Percentiles rank a stretch among this genome's conserved stretches.
Conservation (phyloP, 495 filamentous ascomycete species). For the Jackrogersella multiformis region DNA sequence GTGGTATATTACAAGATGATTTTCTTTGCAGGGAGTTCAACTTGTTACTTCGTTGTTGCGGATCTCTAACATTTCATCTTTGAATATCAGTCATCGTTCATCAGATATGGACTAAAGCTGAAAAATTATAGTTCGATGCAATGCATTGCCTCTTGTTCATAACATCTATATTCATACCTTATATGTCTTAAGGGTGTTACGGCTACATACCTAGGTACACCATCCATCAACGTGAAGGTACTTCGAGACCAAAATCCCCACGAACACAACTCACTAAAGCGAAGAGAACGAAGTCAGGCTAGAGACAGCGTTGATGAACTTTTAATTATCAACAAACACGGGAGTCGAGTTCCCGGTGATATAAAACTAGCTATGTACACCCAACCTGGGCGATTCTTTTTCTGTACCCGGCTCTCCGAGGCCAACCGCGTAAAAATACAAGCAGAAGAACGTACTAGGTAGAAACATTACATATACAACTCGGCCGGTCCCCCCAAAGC, state of each 20-base stretch:
- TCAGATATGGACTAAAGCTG: no score
- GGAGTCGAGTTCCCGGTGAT: not conserved
- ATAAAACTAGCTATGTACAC: conserved; percentile 30
- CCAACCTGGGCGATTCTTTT: not conserved
- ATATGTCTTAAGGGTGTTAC: no score
- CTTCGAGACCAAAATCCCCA: no score
- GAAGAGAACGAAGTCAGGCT: not conserved
- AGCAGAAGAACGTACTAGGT: conserved; percentile 25
- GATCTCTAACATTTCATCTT: not conserved
- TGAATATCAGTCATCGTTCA: not conserved
- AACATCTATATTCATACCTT: no score
- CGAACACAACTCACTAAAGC: not conserved
- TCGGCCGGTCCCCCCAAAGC: not conserved
- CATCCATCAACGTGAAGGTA: no score
- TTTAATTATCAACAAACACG: conserved; percentile 21
- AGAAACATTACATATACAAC: conserved; percentile 36
- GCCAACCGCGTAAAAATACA: conserved; percentile 32
- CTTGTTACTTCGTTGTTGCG: not conserved
- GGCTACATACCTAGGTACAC: no score
- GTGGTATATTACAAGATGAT: not conserved
- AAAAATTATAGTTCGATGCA: no score
- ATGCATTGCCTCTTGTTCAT: no score
- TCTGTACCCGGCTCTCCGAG: conserved; percentile 11
- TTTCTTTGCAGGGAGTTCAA: not conserved
- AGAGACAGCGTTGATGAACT: not conserved